Conservation (phyloP, 2,329 filamentous ascomycete species). For the Ceratocystis huliohia region DNA sequence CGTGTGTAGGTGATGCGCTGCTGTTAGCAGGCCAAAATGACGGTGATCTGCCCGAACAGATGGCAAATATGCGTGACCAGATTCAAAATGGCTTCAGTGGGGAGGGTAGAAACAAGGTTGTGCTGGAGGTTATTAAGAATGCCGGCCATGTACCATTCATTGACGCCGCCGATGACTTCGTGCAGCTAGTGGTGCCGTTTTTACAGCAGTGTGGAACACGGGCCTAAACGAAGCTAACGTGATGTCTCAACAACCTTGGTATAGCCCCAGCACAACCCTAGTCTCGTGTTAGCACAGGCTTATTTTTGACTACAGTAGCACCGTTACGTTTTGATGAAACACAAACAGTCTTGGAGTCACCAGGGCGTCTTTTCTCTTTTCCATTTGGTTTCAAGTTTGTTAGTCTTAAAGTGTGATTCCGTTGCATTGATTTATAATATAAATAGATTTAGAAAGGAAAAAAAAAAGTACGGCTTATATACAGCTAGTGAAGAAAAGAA, state of each 20-base stretch:
- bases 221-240: too few relatives aligned
- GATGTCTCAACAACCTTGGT: too few relatives aligned
- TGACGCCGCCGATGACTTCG: constrained; percentile 29
- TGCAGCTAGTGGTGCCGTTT: constrained; percentile 25
- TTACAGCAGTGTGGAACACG: constrained; percentile 15
- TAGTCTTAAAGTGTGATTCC: too few relatives aligned
- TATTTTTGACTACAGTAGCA: too few relatives aligned
- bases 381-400: too few relatives aligned
- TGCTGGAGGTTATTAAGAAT: constrained; percentile 28
- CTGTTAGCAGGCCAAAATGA: constrained; percentile 33
- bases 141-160: constrained; percentile 32
- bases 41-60: constrained; percentile 30
- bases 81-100: constrained; percentile 28
- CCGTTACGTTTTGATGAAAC: too few relatives aligned
- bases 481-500: background rate
- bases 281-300: too few relatives aligned
- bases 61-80: constrained; percentile 30
- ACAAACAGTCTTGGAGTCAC: too few relatives aligned
- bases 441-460: background rate
- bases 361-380: too few relatives aligned
- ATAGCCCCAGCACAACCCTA: too few relatives aligned
- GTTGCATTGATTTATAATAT: background rate
- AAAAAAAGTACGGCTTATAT: background rate
- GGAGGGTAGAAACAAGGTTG: constrained; percentile 25
- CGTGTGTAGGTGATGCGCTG: constrained; percentile 28